A percentile compares a stretch with the other conserved stretches of the same genome.
Evolutionary conservation across 2,329 filamentous ascomycete species (phyloP).

Genomic region (Sordariomycetes sp.): DNA sequence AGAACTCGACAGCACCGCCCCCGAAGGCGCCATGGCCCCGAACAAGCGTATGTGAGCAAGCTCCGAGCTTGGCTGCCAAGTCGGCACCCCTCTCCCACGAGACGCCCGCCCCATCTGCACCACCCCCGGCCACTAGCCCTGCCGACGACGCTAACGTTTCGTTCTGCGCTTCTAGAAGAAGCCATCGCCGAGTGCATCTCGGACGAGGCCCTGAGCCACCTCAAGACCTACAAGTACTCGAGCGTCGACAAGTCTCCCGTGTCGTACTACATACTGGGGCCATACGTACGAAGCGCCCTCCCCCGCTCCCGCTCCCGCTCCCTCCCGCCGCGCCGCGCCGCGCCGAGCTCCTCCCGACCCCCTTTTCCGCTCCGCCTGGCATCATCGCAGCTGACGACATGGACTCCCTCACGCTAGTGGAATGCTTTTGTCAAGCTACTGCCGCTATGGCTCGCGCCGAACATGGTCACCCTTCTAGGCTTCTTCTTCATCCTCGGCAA

Average conservation of each 20-base stretch:
- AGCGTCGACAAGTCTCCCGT: constrained; percentile 91
- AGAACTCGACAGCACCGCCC: background rate
- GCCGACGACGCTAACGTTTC: background rate
- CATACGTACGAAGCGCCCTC: constrained; percentile 59
- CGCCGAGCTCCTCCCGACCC: background rate
- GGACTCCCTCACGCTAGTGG: constrained; percentile 49
- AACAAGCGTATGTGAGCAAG: constrained; percentile 2
- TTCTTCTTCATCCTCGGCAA: constrained; percentile 92
- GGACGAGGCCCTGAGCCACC: constrained; percentile 78
- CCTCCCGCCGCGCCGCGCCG: background rate
- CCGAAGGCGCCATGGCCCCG: constrained; percentile 1
- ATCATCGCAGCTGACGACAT: background rate
- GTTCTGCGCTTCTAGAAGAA: background rate
- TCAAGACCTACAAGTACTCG: constrained; percentile 95
- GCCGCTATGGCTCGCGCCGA: constrained; percentile 92
- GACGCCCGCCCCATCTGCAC: background rate
- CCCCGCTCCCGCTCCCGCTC: constrained; percentile 1
- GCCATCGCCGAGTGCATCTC: constrained; percentile 36
- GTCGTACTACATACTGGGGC: constrained; percentile 84
- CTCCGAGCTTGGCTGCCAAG: background rate
- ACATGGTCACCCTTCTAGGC: constrained; percentile 90
- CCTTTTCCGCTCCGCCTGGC: background rate
- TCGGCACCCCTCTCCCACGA: background rate
- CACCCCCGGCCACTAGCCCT: background rate
- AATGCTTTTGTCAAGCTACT: constrained; percentile 87